Evolutionary conservation across 2,329 filamentous ascomycete genomes (phyloP).

Genomic region (Colletotrichum incanum): DNA sequence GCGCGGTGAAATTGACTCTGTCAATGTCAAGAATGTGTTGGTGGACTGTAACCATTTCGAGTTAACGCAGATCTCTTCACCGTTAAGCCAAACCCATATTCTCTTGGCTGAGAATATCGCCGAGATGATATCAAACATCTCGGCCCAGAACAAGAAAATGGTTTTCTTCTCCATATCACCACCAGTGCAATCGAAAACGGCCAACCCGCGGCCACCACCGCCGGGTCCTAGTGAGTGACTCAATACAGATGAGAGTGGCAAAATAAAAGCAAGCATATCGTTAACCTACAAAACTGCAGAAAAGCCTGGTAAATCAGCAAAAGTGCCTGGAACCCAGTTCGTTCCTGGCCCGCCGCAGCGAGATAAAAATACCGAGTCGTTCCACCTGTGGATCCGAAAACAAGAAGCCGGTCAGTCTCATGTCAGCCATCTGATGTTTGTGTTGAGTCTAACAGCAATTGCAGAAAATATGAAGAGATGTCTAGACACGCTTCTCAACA

Average conservation of each 20-base stretch:
- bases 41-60: constrained; percentile 45
- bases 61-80: constrained; percentile 43
- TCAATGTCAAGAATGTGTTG: background rate
- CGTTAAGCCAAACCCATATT: constrained; percentile 40
- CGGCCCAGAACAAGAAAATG: background rate
- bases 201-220: background rate
- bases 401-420: constrained; percentile 10
- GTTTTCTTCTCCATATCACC: constrained; percentile 7
- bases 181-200: background rate
- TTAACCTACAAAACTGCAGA: background rate
- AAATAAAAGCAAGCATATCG: too few species aligned
- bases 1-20: constrained; percentile 9
- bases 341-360: constrained; percentile 3
- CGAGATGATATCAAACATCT: constrained; percentile 24
- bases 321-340: background rate
- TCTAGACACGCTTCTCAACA: constrained; percentile 1
- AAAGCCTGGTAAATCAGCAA: background rate
- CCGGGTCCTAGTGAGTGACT: constrained; percentile 9
- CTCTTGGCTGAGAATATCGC: constrained; percentile 23
- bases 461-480: background rate
- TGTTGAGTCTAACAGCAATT: background rate
- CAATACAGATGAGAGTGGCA: background rate
- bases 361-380: background rate
- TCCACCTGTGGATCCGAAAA: constrained; percentile 17
- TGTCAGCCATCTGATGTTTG: too few species aligned